phyloP scores from a whole-genome alignment of 805 yeast species.

The Candida silvicultrix region DNA sequence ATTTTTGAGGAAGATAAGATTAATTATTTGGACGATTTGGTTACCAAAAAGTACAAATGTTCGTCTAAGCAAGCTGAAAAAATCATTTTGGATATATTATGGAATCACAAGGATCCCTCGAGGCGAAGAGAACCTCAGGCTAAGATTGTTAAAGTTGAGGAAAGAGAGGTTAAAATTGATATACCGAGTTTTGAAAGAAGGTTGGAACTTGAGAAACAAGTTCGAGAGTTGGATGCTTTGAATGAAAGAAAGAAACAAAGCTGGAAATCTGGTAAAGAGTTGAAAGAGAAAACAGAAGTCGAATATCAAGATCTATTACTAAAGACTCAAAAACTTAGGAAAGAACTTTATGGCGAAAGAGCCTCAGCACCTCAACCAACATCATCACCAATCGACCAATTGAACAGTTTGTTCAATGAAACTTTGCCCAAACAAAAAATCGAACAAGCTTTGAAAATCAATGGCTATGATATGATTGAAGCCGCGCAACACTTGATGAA shows the following conservation, averaged over 20 bases:
- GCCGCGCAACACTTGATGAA: conserved; percentile 15
- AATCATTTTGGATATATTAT: conserved; percentile 32
- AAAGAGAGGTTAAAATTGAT: conserved; percentile 11
- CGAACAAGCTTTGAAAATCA: conserved; percentile 28
- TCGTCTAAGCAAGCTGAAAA: conserved; percentile 25
- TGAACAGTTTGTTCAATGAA: conserved; percentile 27
- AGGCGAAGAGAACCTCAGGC: conserved; percentile 1
- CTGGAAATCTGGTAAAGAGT: background rate
- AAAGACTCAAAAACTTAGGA: conserved; percentile 14
- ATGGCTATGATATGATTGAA: conserved; percentile 29
- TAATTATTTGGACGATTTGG: conserved; percentile 30
- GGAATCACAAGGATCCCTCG: conserved; percentile 32
- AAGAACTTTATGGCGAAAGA: conserved; percentile 14
- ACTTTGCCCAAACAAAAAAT: conserved; percentile 26
- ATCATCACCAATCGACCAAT: conserved; percentile 30
- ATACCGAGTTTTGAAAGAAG: conserved; percentile 22
- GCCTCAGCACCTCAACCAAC: conserved; percentile 1
- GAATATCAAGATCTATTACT: conserved; percentile 13
- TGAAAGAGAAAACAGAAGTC: background rate
- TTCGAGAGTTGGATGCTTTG: conserved; percentile 11
- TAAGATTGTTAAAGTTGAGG: conserved; percentile 17
- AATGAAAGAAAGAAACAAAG: conserved; percentile 1
- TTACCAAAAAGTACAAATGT: conserved; percentile 13
- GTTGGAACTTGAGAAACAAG: conserved; percentile 19
- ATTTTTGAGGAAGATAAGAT: conserved; percentile 33